These are phyloP conservation scores for Apiospora aurea DNA, from an alignment of 2,329 filamentous ascomycete genomes.

Conservation along the genomic window DNA sequence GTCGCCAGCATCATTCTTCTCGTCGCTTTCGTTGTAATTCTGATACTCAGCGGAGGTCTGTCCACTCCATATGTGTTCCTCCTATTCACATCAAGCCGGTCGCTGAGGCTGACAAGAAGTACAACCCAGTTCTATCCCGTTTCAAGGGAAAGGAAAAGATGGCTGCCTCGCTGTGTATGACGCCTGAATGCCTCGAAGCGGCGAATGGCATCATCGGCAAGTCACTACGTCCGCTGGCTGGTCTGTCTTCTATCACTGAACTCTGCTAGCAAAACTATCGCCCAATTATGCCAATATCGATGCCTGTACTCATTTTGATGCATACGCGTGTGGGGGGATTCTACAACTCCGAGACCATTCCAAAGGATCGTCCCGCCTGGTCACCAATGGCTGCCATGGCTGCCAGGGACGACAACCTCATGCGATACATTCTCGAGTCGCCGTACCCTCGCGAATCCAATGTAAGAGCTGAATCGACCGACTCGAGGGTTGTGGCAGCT, in stretches of 20 bases:
- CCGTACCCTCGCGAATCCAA: constrained; percentile 54
- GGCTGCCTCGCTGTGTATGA: constrained; percentile 54
- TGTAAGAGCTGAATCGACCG: constrained; percentile 36
- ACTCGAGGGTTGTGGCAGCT: not conserved
- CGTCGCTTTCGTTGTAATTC: constrained; percentile 39
- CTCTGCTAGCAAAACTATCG: constrained; percentile 59
- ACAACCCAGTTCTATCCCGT: constrained; percentile 32
- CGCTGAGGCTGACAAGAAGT: not conserved
- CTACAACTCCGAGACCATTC: constrained; percentile 68
- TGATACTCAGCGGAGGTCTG: constrained; percentile 41
- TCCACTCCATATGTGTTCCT: not conserved
- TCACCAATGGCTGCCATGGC: constrained; percentile 68
- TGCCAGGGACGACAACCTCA: constrained; percentile 63
- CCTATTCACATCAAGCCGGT: not conserved
- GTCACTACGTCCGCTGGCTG: constrained; percentile 25
- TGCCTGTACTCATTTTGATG: constrained; percentile 73
- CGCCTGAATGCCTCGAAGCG: constrained; percentile 68
- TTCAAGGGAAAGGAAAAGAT: constrained; percentile 28
- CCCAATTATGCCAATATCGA: constrained; percentile 69
- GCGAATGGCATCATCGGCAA: constrained; percentile 64
- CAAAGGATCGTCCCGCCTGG: constrained; percentile 66
- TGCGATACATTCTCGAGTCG: constrained; percentile 70
- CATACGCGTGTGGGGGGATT: constrained; percentile 72
- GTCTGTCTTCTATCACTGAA: not conserved
- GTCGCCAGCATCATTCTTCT: constrained; percentile 39